A percentile compares a stretch with the other conserved stretches of the same genome.
These are phyloP conservation scores for Phytophthora foliorum DNA, from an alignment of 352 stramenopile species.

Conservation along the genomic window DNA sequence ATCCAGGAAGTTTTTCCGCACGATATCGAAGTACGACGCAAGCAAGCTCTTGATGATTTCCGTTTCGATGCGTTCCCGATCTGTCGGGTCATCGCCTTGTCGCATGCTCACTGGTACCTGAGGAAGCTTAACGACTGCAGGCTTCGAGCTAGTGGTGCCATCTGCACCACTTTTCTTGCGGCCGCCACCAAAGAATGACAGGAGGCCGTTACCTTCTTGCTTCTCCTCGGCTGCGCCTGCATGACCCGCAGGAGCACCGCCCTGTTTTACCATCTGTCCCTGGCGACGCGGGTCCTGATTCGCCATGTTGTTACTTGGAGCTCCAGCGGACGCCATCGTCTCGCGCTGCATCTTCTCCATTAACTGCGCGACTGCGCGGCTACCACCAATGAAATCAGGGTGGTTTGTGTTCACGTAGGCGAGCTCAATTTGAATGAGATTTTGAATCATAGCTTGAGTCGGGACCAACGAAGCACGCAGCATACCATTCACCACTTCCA, in stretches of 20 bases:
- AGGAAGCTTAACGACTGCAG: constrained; percentile 93
- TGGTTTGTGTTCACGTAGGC: constrained; percentile 99
- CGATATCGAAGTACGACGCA: constrained; percentile 99
- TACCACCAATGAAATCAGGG: constrained; percentile 99
- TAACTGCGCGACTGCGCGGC: constrained; percentile 93
- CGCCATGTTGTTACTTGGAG: constrained; percentile 47
- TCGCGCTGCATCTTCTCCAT: constrained; percentile 96
- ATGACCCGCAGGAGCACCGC: constrained; percentile 23
- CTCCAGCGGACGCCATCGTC: constrained; percentile 57
- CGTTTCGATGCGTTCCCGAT: constrained; percentile 97
- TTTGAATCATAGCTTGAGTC: constrained; percentile 96
- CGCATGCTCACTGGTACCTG: constrained; percentile 97
- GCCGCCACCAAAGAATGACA: constrained; percentile 82
- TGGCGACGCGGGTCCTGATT: constrained; percentile 65
- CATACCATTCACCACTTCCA: constrained; percentile 95
- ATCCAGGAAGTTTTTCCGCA: constrained; percentile 99
- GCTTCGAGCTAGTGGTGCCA: constrained; percentile 39
- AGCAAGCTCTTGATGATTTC: constrained; percentile 99
- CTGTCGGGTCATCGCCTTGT: constrained; percentile 95
- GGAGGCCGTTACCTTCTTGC: constrained; percentile 65
- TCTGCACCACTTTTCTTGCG: constrained; percentile 66
- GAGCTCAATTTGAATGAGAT: constrained; percentile 99
- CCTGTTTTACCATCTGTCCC: constrained; percentile 38
- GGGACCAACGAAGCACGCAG: constrained; percentile 81
- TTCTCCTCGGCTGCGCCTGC: constrained; percentile 52